Conservation (phyloP, 2,329 filamentous ascomycete genomes). For the Escovopsis sp. region DNA sequence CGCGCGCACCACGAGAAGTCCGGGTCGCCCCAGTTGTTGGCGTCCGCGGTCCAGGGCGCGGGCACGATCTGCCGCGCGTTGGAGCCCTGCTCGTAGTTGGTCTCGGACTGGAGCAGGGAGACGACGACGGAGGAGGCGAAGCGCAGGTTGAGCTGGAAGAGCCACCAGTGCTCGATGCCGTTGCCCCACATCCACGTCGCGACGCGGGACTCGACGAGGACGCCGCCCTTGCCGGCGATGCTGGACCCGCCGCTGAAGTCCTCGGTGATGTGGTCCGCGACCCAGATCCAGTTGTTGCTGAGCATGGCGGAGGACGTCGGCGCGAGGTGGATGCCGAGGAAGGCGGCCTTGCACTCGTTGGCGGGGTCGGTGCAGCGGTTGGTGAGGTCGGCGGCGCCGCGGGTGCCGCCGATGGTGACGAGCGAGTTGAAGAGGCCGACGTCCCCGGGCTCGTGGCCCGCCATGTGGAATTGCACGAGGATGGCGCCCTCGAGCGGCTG, state of each 20-base stretch:
- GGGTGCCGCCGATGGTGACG: slow-evolving; percentile 29
- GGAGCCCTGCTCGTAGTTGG: slow-evolving; percentile 24
- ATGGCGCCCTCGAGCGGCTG: slow-evolving; percentile 25
- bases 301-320: slow-evolving; percentile 10
- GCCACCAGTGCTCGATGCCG: slow-evolving; percentile 39
- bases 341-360: slow-evolving; percentile 29
- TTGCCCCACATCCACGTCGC: slow-evolving; percentile 32
- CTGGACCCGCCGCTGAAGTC: slow-evolving; percentile 30
- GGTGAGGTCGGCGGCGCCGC: slow-evolving; percentile 20
- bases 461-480: slow-evolving; percentile 35
- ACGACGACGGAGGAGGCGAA: slow-evolving; percentile 33
- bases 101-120: slow-evolving; percentile 37
- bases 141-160: slow-evolving; percentile 42
- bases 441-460: slow-evolving; percentile 27
- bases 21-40: slow-evolving; percentile 23
- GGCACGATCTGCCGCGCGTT: slow-evolving; percentile 20
- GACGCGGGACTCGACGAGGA: slow-evolving; percentile 28
- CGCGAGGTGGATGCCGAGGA: slow-evolving; percentile 33
- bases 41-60: slow-evolving; percentile 23
- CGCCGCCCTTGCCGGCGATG: slow-evolving; percentile 33
- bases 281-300: slow-evolving; percentile 23
- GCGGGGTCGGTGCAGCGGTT: slow-evolving; percentile 19
- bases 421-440: slow-evolving; percentile 35
- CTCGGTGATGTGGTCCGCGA: slow-evolving; percentile 30
- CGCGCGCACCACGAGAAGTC: slow-evolving; percentile 24